A percentile compares a stretch with the other conserved stretches of the same genome.
Evolutionary conservation across 306 rosid genomes (phyloP).

Genomic region (Dryas drummondii): DNA sequence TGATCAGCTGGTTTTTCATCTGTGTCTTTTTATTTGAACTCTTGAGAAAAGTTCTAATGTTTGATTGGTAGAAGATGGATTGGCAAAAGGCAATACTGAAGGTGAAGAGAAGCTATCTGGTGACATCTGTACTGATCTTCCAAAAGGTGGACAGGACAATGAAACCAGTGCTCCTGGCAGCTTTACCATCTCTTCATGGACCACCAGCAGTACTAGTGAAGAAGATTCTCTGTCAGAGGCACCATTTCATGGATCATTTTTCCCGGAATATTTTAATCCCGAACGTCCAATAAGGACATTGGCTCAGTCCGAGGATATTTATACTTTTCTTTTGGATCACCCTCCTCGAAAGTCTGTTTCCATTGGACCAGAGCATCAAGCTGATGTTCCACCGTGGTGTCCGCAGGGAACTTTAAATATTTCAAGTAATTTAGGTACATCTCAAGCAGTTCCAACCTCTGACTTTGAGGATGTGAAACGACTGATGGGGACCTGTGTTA

Average conservation of each 20-base stretch:
- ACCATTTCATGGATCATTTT: conserved; percentile 44
- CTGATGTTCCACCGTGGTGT: conserved; percentile 60
- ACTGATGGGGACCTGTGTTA: conserved; percentile 60
- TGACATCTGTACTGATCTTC: conserved; percentile 44
- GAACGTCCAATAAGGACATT: conserved; percentile 59
- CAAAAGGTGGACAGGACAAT: conserved; percentile 37
- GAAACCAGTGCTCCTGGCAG: conserved; percentile 48
- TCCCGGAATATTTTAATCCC: conserved; percentile 53
- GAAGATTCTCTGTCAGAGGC: conserved; percentile 39
- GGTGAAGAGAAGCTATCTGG: conserved; percentile 43
- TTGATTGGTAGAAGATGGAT: conserved; percentile 60
- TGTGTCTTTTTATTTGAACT: conserved; percentile 15
- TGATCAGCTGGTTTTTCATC: conserved; percentile 4
- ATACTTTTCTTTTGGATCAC: conserved; percentile 56
- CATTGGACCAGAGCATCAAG: conserved; percentile 74
- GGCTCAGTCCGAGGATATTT: conserved; percentile 58
- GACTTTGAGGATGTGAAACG: conserved; percentile 42
- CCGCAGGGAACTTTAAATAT: conserved; percentile 4
- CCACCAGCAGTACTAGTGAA: conserved; percentile 34
- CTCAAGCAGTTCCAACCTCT: conserved; percentile 31
- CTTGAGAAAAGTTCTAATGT: conserved; percentile 36
- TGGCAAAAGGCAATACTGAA: conserved; percentile 35
- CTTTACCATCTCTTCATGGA: conserved; percentile 53
- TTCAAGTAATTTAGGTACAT: conserved; percentile 10
- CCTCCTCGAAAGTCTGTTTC: conserved; percentile 67